Evolutionary conservation across 2,329 filamentous ascomycete species (phyloP), one percentile per base, ranked within the genome.

Genomic region (Xylariaceae sp.): DNA sequence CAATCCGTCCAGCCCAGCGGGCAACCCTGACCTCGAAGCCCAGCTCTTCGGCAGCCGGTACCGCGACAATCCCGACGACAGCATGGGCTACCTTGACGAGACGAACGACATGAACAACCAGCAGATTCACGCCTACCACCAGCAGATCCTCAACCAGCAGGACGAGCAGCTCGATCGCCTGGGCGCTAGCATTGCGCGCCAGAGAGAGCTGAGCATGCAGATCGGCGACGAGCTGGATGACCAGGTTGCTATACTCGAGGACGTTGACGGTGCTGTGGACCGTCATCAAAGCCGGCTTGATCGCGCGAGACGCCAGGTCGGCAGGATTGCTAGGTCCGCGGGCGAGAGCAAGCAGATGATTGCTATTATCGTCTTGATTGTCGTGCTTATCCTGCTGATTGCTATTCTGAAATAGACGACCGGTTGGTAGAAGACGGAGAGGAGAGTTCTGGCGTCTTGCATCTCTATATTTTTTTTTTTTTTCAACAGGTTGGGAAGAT

Each of bases 171-270:
- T 98, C n/a, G 92, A 97, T 64, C 76, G 79, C 8, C 73, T 98
- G 4, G 88, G 91, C n/a, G 80, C 83, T 59, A 88, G 82, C 47
- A 96, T 98, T 56, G 80, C 87, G 4, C 81, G 93, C 32, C 93
- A 97, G 72, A 77, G 94, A 40, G 88, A 97, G 70, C 75, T 98
- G 50, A 91, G 86, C 63, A 94, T 96, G 72, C 88, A 93, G 71
- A 97, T 98, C 60, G 92, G 93, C 22, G 88, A 96, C 64, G 93
- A 98, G 74, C 76, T 98, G 27, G 93, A 97, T 58, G 85, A 83
- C 56, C 93, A 98, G 60, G 86, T 94, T 29, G 77, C 85, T 56
- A 75, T 98, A 74, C 74, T 98, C 22, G 92, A 96, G 64, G 92
- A 95, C 59, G 82, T 94, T 36, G 93, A 97, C 62, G 78, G 79